Conservation (phyloP, 352 stramenopile genomes). For the Nothophytophthora sp. region DNA sequence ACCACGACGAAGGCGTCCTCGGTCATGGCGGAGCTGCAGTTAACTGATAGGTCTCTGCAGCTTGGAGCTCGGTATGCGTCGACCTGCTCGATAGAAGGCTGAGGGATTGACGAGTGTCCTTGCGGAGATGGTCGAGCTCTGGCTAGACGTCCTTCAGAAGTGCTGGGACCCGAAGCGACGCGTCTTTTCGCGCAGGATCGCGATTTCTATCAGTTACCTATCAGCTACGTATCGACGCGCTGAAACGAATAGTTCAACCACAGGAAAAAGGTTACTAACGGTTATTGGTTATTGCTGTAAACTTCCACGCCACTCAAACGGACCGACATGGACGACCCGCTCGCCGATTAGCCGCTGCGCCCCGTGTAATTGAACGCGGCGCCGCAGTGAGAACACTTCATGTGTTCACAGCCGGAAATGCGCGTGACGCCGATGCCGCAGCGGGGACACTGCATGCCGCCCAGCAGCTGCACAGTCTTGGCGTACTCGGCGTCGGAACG, state of each 20-base stretch:
- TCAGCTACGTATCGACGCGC: background rate
- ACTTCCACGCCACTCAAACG: slow-evolving; percentile 51
- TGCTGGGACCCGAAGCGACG: no score
- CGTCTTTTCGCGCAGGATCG: slow-evolving; percentile 22
- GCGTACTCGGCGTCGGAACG: slow-evolving; percentile 60
- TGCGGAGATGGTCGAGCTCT: no score
- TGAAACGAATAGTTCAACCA: background rate
- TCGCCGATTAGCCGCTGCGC: no score
- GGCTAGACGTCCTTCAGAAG: no score
- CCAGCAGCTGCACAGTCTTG: slow-evolving; percentile 23
- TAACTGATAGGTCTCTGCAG: no score
- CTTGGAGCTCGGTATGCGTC: no score
- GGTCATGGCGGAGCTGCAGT: slow-evolving; percentile 5
- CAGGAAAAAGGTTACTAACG: no score
- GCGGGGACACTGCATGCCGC: slow-evolving; percentile 57
- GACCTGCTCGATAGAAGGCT: no score
- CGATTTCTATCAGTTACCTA: slow-evolving; percentile 6
- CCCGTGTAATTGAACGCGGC: slow-evolving; percentile 19
- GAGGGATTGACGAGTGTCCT: no score
- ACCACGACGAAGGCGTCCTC: slow-evolving; percentile 42
- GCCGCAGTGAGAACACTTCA: slow-evolving; percentile 31
- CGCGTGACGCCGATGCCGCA: slow-evolving; percentile 61
- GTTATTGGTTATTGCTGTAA: no score
- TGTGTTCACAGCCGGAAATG: slow-evolving; percentile 39
- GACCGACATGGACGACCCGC: slow-evolving; percentile 24